Conservation (phyloP, 169 alveolate species). For the Theileria equi region DNA sequence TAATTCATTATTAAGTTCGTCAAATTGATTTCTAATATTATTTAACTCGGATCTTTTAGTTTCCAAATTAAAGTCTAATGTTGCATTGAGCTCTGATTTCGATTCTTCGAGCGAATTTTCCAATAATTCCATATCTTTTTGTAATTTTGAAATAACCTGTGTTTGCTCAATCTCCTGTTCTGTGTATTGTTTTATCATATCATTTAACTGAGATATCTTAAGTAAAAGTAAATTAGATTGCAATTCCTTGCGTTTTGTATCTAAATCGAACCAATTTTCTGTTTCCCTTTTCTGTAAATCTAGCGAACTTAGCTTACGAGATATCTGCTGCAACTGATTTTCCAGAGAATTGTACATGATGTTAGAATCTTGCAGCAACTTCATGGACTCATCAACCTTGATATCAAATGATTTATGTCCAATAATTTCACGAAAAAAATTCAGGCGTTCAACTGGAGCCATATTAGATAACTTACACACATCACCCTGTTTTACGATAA, state of each 20-base stretch:
- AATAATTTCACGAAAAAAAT: slow-evolving; percentile 36
- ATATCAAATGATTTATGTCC: slow-evolving; percentile 53
- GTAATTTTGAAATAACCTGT: background rate
- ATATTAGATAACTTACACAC: slow-evolving; percentile 28
- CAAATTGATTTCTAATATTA: background rate
- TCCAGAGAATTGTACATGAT: slow-evolving; percentile 24
- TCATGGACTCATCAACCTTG: slow-evolving; percentile 34
- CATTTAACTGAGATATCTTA: slow-evolving; percentile 18
- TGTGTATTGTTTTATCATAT: background rate
- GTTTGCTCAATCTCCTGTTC: background rate
- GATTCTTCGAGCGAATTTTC: slow-evolving; percentile 19
- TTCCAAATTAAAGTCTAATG: slow-evolving; percentile 3
- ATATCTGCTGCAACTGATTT: slow-evolving; percentile 13
- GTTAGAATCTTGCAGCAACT: slow-evolving; percentile 30
- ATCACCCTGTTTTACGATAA: slow-evolving; percentile 52
- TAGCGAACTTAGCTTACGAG: slow-evolving; percentile 26
- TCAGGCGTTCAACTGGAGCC: slow-evolving; percentile 31
- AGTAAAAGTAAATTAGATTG: slow-evolving; percentile 13
- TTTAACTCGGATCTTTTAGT: background rate
- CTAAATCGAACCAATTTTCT: slow-evolving; percentile 39
- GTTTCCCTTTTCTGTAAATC: slow-evolving; percentile 8
- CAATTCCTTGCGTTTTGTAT: slow-evolving; percentile 34
- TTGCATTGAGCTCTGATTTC: background rate
- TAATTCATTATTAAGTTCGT: slow-evolving; percentile 3
- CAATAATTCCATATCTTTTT: slow-evolving; percentile 18